Base-by-base conservation (phyloP, 176 grass and related monocot species). In the Aegilops sharonensis region DNA sequence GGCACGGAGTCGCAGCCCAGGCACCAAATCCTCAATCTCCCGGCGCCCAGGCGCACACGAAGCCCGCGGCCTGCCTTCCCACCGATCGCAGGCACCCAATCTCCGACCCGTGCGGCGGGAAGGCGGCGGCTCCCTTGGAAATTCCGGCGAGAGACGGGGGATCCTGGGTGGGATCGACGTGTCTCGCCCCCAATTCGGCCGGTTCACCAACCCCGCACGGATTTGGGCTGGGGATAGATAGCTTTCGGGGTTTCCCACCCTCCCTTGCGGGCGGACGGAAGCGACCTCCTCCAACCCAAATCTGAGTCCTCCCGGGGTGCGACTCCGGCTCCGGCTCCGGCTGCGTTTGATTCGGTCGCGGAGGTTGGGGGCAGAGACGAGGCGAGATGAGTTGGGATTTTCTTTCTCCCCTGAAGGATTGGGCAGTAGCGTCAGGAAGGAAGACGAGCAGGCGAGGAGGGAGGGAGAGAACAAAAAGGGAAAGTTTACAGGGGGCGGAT, bases 131-230 rank as follows among this genome's bases (percentile, higher is more conserved):
- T 91, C 75, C 60, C 81, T 80, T 83, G 75, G 81, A 84, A 84
- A 75, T 80, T 91, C 85, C 69, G 48, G 68, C 37, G 31, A 84
- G 61, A 64, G 34, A 18, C 9, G 80, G 20, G 7, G 15, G 21
- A 21, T 68, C 56, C 59, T 36, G 23, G 59, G 66, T 29, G 39
- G 24, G 67, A 83, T 83, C 29, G 80, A 84, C 66, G 80, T 80
- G 13, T 75, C 68, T 65, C 63, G 76, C 21, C 77, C 77, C 85
- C 48, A 84, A 91, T 81, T 70, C 31, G 65, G 72, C 81, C n/a
- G 85, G 39, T 91, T 77, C 69, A 88, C 89, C 85, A 85, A 52
- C 60, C 82, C 85, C 37, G 12, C 81, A 88, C 75, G 81, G 77
- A 91, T 85, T 83, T 68, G 88, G 72, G 30, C 5, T 2, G 17